These are phyloP conservation scores for Colletotrichum sidae DNA, from an alignment of 2,329 filamentous ascomycete genomes.

Conservation along the genomic window DNA sequence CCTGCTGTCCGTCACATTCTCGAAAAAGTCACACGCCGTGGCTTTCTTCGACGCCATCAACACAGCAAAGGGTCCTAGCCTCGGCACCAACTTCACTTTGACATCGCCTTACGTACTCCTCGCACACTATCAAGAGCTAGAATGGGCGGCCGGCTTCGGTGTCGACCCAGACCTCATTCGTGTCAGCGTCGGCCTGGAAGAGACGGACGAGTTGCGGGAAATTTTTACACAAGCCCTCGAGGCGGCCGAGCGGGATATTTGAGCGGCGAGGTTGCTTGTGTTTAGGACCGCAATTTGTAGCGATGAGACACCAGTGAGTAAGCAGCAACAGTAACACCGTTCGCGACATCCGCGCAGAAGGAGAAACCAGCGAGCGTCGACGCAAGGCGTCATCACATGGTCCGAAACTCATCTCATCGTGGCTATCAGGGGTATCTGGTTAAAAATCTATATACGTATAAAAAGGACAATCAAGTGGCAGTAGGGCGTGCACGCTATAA, in stretches of 20 bases:
- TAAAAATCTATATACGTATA: constrained; percentile 9
- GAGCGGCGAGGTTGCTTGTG: neutral
- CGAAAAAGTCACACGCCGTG: constrained; percentile 75
- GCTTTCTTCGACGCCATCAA: constrained; percentile 88
- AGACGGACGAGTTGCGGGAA: constrained; percentile 71
- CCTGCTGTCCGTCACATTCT: constrained; percentile 85
- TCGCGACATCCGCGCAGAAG: too few species aligned
- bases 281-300: too few species aligned
- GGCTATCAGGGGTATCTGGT: constrained; percentile 30
- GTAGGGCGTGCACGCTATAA: too few species aligned
- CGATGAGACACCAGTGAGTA: too few species aligned
- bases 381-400: too few species aligned
- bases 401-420: neutral
- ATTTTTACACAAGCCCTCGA: constrained; percentile 78
- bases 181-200: constrained; percentile 91
- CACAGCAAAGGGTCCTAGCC: constrained; percentile 91
- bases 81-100: constrained; percentile 97
- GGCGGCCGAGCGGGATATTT: constrained; percentile 55
- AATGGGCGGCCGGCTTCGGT: constrained; percentile 88
- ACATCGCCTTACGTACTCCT: constrained; percentile 91
- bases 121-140: constrained; percentile 90
- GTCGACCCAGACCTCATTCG: constrained; percentile 85
- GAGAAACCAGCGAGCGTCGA: too few species aligned
- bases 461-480: too few species aligned
- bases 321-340: too few species aligned